These are phyloP conservation scores for Aurantiochytrium sp. DNA, from an alignment of 108 stramenopile species.

Conservation along the genomic window DNA sequence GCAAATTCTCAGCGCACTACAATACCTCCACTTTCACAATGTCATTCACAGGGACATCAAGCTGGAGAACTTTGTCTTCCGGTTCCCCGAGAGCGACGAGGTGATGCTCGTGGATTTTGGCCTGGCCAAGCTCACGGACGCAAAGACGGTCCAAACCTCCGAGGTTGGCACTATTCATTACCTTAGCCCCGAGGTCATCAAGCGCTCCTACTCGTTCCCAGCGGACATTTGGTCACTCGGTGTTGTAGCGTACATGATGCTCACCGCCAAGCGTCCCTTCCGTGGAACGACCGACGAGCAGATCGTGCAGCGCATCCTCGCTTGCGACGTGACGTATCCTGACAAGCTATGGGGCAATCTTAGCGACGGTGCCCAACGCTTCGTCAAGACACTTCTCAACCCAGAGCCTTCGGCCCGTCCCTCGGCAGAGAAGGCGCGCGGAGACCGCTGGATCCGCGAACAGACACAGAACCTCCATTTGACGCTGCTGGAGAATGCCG, in stretches of 20 bases:
- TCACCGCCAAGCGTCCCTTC: conserved; percentile 74
- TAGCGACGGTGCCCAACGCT: conserved; percentile 55
- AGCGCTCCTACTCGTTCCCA: conserved; percentile 65
- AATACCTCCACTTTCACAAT: conserved; percentile 79
- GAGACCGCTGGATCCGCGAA: neutral
- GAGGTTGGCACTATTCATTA: conserved; percentile 78
- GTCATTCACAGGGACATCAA: neutral
- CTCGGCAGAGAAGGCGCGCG: neutral
- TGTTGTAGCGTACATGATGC: conserved; percentile 72
- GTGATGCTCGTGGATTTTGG: conserved; percentile 81
- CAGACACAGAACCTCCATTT: neutral
- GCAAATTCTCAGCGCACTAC: conserved; percentile 85
- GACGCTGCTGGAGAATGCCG: neutral
- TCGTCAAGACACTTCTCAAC: conserved; percentile 56
- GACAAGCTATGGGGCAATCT: conserved; percentile 67
- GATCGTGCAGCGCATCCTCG: conserved; percentile 55
- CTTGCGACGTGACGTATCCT: conserved; percentile 53
- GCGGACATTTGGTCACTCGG: conserved; percentile 76
- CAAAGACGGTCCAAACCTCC: conserved; percentile 60
- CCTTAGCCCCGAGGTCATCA: conserved; percentile 77
- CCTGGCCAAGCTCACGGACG: conserved; percentile 65
- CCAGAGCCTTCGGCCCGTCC: neutral
- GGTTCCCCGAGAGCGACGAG: conserved; percentile 41
- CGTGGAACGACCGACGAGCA: conserved; percentile 52
- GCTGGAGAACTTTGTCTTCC: conserved; percentile 50